Conservation (phyloP, 192 early-diverging fungal genomes). For the Phycomyces nitens region DNA sequence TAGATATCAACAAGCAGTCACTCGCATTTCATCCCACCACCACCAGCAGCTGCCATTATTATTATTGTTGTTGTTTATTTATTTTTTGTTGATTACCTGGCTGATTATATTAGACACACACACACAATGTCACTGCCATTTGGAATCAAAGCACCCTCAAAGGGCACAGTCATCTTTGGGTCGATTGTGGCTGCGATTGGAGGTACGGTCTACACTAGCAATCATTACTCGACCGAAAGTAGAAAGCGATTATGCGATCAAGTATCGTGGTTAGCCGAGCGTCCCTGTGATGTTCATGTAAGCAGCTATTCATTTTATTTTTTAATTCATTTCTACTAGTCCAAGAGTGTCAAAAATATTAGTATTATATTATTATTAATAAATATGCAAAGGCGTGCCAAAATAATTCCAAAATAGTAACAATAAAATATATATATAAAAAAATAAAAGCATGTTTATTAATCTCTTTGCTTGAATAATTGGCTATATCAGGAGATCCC, state of each 20-base stretch:
- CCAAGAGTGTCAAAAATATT: too few species aligned
- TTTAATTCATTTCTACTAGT: neutral
- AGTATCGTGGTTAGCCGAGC: constrained; percentile 35
- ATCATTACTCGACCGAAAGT: constrained; percentile 27
- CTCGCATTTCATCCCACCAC: too few species aligned
- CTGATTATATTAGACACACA: too few species aligned
- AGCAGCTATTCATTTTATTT: neutral
- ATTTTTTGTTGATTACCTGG: too few species aligned
- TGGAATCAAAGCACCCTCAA: constrained; percentile 34
- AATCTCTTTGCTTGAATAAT: neutral
- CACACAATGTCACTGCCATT: constrained; percentile 16
- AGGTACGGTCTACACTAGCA: constrained; percentile 31
- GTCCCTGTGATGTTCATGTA: constrained; percentile 36
- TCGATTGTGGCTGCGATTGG: constrained; percentile 26
- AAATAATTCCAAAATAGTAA: neutral
- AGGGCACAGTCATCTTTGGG: constrained; percentile 34
- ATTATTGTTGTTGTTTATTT: too few species aligned
- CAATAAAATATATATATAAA: too few species aligned
- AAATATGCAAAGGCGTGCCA: too few species aligned
- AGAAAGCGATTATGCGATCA: constrained; percentile 20
- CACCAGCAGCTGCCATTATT: too few species aligned
- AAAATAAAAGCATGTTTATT: neutral
- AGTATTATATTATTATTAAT: too few species aligned
- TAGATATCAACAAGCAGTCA: too few species aligned
- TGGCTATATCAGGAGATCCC: constrained; percentile 27